Evolutionary conservation across 805 yeast genomes (phyloP).

Genomic region (Grigorovia humatica): DNA sequence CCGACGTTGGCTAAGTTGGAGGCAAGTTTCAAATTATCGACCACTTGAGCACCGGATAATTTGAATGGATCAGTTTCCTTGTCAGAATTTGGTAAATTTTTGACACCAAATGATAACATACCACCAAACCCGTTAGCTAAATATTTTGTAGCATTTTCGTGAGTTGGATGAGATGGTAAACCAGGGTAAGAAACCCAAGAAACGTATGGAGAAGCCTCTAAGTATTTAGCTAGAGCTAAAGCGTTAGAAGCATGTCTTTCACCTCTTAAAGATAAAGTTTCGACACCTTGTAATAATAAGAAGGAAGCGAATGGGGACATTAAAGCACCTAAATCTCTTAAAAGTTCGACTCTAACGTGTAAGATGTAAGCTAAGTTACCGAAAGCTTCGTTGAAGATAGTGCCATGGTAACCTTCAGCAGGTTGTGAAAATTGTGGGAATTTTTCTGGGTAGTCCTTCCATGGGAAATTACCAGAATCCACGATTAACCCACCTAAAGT

Average conservation of each 20-base stretch:
- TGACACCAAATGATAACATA: conserved; percentile 81
- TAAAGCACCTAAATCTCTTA: conserved; percentile 88
- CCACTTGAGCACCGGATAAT: conserved; percentile 74
- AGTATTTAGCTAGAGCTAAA: conserved; percentile 62
- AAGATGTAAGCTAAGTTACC: conserved; percentile 73
- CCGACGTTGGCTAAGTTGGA: conserved; percentile 95
- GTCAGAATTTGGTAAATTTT: conserved; percentile 39
- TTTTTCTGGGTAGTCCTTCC: conserved; percentile 74
- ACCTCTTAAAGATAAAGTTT: conserved; percentile 85
- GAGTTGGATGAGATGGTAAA: conserved; percentile 63
- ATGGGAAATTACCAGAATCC: conserved; percentile 89
- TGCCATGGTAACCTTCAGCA: conserved; percentile 88
- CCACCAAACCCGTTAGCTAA: conserved; percentile 76
- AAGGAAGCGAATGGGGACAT: conserved; percentile 84
- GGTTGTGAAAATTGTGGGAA: conserved; percentile 90
- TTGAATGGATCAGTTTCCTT: conserved; percentile 50
- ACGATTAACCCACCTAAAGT: conserved; percentile 87
- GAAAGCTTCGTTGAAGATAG: conserved; percentile 68
- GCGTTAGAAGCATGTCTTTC: conserved; percentile 88
- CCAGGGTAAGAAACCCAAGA: conserved; percentile 92
- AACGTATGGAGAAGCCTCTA: conserved; percentile 65
- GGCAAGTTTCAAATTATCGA: conserved; percentile 73
- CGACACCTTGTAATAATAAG: conserved; percentile 82
- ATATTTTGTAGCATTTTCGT: conserved; percentile 76
- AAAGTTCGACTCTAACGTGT: conserved; percentile 70